These are phyloP conservation scores for Candida awuae DNA, from an alignment of 805 yeast species.

Conservation along the genomic window DNA sequence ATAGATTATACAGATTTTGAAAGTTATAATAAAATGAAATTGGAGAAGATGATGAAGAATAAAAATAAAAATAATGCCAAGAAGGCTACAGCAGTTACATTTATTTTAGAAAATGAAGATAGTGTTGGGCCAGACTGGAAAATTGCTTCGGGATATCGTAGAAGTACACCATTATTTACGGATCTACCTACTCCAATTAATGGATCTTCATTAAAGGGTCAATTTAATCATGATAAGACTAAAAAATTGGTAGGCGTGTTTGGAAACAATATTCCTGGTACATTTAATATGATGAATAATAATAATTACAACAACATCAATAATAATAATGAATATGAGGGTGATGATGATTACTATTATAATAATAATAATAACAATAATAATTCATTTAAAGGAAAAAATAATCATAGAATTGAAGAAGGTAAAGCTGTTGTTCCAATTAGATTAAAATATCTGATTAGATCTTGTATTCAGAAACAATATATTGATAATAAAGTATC, in stretches of 20 bases:
- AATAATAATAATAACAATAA: constrained; percentile 1
- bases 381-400: too few species aligned
- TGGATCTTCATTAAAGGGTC: constrained; percentile 10
- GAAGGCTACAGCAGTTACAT: constrained; percentile 19
- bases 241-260: constrained; percentile 12
- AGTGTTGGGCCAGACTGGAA: constrained; percentile 46
- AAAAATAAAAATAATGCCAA: neutral
- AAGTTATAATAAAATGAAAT: constrained; percentile 15
- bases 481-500: constrained; percentile 31
- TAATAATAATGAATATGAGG: constrained; percentile 3
- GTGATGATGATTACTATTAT: constrained; percentile 4
- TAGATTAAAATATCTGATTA: constrained; percentile 40
- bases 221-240: constrained; percentile 7
- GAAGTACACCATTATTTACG: constrained; percentile 36
- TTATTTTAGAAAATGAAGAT: constrained; percentile 32
- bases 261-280: constrained; percentile 17
- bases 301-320: too few species aligned
- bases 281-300: constrained; percentile 6
- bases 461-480: constrained; percentile 51
- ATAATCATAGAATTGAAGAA: constrained; percentile 3
- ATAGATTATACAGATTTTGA: constrained; percentile 18
- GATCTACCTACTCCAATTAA: constrained; percentile 21
- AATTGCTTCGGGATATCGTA: constrained; percentile 37
- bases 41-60: neutral
- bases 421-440: constrained; percentile 41